These are phyloP conservation scores for Ascochyta clinopodiicola DNA, from an alignment of 2,329 filamentous ascomycete species.

Conservation along the genomic window DNA sequence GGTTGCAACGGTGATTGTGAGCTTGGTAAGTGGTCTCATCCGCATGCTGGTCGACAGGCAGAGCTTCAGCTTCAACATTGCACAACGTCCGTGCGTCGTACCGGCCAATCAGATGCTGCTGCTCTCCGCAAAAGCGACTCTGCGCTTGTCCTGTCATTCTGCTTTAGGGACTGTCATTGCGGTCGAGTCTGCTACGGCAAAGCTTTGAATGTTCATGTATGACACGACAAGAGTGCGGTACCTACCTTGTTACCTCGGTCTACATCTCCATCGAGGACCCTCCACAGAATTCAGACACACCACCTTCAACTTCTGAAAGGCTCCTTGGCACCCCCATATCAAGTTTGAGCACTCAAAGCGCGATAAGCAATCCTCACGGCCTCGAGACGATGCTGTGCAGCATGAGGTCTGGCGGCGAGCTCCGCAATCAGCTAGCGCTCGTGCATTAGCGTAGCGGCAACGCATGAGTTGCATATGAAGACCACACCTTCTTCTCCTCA, in stretches of 20 bases:
- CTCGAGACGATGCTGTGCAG: background rate
- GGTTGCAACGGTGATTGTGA: background rate
- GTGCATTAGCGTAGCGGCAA: background rate
- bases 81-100: background rate
- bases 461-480: background rate
- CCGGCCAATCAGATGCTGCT: background rate
- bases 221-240: too few species aligned
- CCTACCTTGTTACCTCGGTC: too few species aligned
- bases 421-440: background rate
- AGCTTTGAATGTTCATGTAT: too few species aligned
- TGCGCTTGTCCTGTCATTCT: background rate
- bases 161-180: background rate
- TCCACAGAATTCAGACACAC: too few species aligned
- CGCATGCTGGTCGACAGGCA: background rate
- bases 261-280: too few species aligned
- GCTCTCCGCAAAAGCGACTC: slow-evolving; percentile 1
- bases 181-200: too few species aligned
- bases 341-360: background rate
- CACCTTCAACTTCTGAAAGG: background rate
- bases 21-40: background rate
- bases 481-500: background rate
- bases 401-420: background rate
- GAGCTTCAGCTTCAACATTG: slow-evolving; percentile 7
- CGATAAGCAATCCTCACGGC: background rate
- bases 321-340: background rate